A percentile compares a stretch with the other conserved stretches of the same genome.
Conservation (phyloP, 2,329 filamentous ascomycete genomes). For the Aspergillus sp. region DNA sequence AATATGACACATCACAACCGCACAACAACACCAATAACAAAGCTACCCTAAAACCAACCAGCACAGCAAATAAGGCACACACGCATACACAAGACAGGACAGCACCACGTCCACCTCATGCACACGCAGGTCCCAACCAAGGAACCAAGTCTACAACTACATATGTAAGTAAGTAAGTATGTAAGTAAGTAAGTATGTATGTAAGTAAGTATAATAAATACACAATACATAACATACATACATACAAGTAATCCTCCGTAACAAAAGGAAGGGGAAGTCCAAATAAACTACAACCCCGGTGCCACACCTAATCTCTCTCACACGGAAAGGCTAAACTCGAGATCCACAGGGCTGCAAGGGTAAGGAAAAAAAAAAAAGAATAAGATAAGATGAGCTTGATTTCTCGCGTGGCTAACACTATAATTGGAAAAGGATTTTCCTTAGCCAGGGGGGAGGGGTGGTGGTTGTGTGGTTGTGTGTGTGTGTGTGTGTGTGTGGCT, state of each 20-base stretch:
- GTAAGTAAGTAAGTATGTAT: not conserved
- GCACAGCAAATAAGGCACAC: not conserved
- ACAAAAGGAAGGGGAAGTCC: constrained; percentile 10
- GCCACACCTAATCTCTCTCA: constrained; percentile 1
- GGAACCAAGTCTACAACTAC: no score
- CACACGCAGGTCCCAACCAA: not conserved
- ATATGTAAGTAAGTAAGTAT: not conserved
- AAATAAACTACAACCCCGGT: constrained; percentile 21
- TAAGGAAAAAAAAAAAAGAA: not conserved
- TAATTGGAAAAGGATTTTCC: constrained; percentile 4
- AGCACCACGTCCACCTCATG: not conserved
- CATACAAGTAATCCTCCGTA: constrained; percentile 9
- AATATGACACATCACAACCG: no score
- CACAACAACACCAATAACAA: constrained; percentile 1
- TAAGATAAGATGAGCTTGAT: constrained; percentile 6
- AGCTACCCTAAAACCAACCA: not conserved
- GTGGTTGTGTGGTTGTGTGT: not conserved
- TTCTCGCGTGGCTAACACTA: not conserved
- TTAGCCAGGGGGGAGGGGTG: not conserved
- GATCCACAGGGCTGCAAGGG: constrained; percentile 14
- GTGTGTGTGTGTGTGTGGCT: constrained; percentile 6
- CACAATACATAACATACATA: constrained; percentile 2
- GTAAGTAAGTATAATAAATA: not conserved
- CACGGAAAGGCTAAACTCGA: not conserved
- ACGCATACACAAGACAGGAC: not conserved